Evolutionary conservation across 164 flowering plant genomes (phyloP), one percentile per base, ranked within the genome.

Genomic region (Vitis amurensis): DNA sequence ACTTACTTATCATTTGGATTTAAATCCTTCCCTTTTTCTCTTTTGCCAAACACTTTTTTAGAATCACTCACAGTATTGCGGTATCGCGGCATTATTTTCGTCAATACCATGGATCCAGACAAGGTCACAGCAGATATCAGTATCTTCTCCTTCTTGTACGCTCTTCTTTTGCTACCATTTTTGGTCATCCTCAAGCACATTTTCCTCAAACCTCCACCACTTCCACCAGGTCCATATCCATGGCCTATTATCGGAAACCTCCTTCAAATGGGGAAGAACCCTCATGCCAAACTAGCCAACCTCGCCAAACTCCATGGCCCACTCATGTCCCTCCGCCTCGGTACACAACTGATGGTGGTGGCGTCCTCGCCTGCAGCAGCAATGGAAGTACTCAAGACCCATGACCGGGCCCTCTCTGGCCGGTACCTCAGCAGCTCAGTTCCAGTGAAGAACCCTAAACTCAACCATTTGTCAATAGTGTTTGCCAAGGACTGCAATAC

Each of bases 221-320:
- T 19, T 53, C 16, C 51, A 23, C 27, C 27, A 23, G 27, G 27
- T 23, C 27, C 27, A 23, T 23, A 23, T 23, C 27, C 27, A 23
- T 7, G 76, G 77, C 50, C 55, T 75, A 58, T 79, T 7, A 6
- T 79, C 17, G 82, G 82, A 1, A 57, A 64, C 63, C 74, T 79
- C 67, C 73, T 50, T 44, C 58, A 59, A 9, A 71, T 79, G 2
- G 82, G 79, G 27, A 23, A 23, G 27, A 23, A 23, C 27, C 13
- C 5, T 67, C 31, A 17, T 23, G 8, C 82, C 77, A 16, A 74
- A 79, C 64, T 52, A 63, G 23, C 55, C 17, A 14, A 58, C n/a
- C n/a, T 72, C 16, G 68, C 82, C 56, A 65, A 67, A 17, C 9
- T 27, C 61, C 23, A 79, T 17, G 79, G 79, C 67, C 79, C 79